A percentile compares a stretch with the other conserved stretches of the same genome.
These are phyloP conservation scores for Sugiyamaella lignohabitans DNA, from an alignment of 805 yeast species.

Conservation along the genomic window DNA sequence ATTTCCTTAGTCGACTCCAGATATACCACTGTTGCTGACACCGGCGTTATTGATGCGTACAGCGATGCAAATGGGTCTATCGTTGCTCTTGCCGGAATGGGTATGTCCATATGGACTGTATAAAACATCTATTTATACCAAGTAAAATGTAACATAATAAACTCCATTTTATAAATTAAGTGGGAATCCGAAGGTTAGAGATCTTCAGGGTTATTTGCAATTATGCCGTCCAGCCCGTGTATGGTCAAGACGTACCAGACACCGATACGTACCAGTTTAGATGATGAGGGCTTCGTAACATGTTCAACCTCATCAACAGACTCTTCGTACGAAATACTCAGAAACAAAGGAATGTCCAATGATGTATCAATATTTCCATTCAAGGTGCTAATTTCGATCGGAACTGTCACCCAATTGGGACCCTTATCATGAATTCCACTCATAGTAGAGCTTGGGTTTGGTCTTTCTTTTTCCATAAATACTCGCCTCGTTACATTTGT, in stretches of 20 bases:
- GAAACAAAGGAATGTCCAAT: slow-evolving; percentile 15
- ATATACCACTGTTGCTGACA: slow-evolving; percentile 85
- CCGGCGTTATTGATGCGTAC: slow-evolving; percentile 52
- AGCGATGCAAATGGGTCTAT: slow-evolving; percentile 28
- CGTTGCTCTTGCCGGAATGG: slow-evolving; percentile 72
- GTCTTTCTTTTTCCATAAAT: slow-evolving; percentile 22
- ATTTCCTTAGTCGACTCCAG: slow-evolving; percentile 35
- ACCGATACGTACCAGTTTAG: not conserved
- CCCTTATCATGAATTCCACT: slow-evolving; percentile 20
- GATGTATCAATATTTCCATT: not conserved
- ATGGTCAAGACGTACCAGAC: too few relatives aligned
- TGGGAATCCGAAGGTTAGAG: too few relatives aligned
- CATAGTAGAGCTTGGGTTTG: not conserved
- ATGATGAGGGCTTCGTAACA: not conserved
- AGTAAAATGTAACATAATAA: too few relatives aligned
- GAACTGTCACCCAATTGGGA: slow-evolving; percentile 26
- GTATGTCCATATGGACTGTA: slow-evolving; percentile 42
- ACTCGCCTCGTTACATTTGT: slow-evolving; percentile 25
- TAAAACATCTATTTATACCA: too few relatives aligned
- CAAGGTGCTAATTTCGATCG: slow-evolving; percentile 13
- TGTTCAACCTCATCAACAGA: slow-evolving; percentile 2
- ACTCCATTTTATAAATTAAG: too few relatives aligned
- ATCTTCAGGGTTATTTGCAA: too few relatives aligned
- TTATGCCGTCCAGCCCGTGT: too few relatives aligned
- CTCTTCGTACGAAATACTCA: slow-evolving; percentile 15